Base-by-base conservation (phyloP, 2,329 filamentous ascomycete genomes). In the Pseudocercospora cruenta region DNA sequence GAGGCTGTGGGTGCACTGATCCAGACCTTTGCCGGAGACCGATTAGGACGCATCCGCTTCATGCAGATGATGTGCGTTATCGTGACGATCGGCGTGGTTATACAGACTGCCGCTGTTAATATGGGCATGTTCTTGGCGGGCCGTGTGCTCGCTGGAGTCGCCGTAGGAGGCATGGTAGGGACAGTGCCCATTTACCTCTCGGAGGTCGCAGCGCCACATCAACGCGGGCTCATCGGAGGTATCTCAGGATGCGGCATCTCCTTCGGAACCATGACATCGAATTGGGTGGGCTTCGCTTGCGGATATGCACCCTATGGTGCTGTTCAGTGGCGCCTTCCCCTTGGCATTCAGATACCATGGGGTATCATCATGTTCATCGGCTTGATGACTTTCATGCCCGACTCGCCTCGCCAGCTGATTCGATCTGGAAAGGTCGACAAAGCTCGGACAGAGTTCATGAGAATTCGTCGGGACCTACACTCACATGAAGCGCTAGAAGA, bases 271-370 rank as follows among this genome's bases (percentile, higher is more conserved):
- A 86, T 86, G 83, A 77, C 79, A 68, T 84, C 83, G 4, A 87
- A 87, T 72, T 87, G 85, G 85, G 81, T 86, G 3, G 85, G 85
- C 2, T 87, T 83, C 68, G 84, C 84, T 0, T 86, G 85, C 67
- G 80, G 82, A 21, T 86, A 82, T 62, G 84, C 85, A 0, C 79
- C 84, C 0, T 85, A 86, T 64, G 85, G 85, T 0, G 71, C 80
- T 3, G 74, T 81, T 0, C 85, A 87, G 72, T 87, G 85, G 85
- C 81, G 85, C 10, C 75, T 87, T 0, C 85, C 85, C 0, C 79
- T 87, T 2, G 84, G 78, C 0, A 80, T 87, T 26, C 85, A 87
- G 72, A 82, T 86, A 10, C 85, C 85, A 0, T 87, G 83, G 82
- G 85, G 85, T 2, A 71, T 87, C 4, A 78, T 87, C 51, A 77